phyloP scores from a whole-genome alignment of 2,329 filamentous ascomycete species.

The Pezicula neosporulosa region DNA sequence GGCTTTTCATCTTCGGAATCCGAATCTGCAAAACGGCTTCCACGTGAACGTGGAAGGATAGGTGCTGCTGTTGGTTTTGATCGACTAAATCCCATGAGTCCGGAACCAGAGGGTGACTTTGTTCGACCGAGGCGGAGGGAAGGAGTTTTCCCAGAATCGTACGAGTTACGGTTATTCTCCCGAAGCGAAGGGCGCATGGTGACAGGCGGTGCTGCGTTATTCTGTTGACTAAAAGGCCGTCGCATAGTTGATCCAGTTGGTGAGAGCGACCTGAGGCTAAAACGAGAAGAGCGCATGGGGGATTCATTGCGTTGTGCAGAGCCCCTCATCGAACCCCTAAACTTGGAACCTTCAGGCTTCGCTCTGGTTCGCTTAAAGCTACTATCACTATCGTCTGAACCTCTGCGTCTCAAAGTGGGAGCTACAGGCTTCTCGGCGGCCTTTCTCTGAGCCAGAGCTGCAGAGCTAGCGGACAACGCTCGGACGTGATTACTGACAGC shows the following conservation, averaged over 20 bases:
- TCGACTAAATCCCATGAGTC: constrained; percentile 20
- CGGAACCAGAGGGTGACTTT: constrained; percentile 10
- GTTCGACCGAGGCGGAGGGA: constrained; percentile 13
- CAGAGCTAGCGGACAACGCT: constrained; percentile 17
- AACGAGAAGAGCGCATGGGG: constrained; percentile 49
- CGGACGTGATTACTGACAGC: constrained; percentile 17
- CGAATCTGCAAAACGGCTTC: constrained; percentile 30
- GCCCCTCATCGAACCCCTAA: constrained; percentile 72
- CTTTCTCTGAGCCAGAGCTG: constrained; percentile 10
- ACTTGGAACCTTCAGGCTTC: constrained; percentile 47
- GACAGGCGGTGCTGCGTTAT: constrained; percentile 30
- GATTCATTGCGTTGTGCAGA: constrained; percentile 27
- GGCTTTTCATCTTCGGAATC: constrained; percentile 29
- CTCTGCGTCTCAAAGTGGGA: constrained; percentile 44
- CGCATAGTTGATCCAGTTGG: constrained; percentile 52
- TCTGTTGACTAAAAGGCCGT: constrained; percentile 34
- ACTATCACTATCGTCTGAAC: constrained; percentile 70
- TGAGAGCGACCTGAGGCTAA: constrained; percentile 69
- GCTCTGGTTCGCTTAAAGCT: constrained; percentile 71
- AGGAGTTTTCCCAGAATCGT: constrained; percentile 33
- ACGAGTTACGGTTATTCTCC: constrained; percentile 29
- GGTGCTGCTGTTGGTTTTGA: constrained; percentile 12
- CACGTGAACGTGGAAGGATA: constrained; percentile 9
- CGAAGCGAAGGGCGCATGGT: background rate
- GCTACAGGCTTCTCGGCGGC: constrained; percentile 5